Percentiles rank a stretch among this genome's conserved stretches.
Conservation (phyloP, 352 stramenopile species). For the Saprolegnia diclina region DNA sequence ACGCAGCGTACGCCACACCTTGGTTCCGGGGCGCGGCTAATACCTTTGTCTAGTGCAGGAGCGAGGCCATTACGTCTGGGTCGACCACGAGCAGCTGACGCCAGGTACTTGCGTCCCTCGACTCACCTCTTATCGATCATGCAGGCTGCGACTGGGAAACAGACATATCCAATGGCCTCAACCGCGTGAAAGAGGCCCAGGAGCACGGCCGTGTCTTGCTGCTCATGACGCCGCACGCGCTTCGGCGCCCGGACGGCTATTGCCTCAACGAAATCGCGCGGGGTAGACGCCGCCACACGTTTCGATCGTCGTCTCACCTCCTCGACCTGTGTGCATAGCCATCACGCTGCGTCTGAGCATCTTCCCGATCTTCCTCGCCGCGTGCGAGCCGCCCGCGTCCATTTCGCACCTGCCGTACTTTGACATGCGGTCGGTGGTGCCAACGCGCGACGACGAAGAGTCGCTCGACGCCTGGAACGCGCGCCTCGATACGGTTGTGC, state of each 20-base stretch:
- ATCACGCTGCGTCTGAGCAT: conserved; percentile 52
- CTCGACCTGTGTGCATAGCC: conserved; percentile 23
- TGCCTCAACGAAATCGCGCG: conserved; percentile 72
- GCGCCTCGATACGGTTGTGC: conserved; percentile 36
- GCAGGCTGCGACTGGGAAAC: conserved; percentile 52
- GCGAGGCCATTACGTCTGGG: conserved; percentile 58
- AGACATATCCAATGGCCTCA: conserved; percentile 53
- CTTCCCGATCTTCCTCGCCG: conserved; percentile 60
- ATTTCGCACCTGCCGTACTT: conserved; percentile 70
- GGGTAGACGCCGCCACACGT: background rate
- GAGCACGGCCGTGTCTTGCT: conserved; percentile 62
- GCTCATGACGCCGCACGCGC: conserved; percentile 67
- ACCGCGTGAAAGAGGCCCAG: conserved; percentile 59
- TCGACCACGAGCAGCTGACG: conserved; percentile 60
- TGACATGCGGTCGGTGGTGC: conserved; percentile 61
- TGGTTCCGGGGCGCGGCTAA: conserved; percentile 3
- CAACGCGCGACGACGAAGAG: conserved; percentile 26
- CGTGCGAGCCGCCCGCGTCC: conserved; percentile 51
- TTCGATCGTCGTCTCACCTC: too few species aligned
- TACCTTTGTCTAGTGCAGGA: conserved; percentile 40
- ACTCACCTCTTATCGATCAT: background rate
- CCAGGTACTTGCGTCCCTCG: conserved; percentile 33
- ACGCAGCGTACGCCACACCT: conserved; percentile 35
- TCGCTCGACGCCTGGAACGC: conserved; percentile 39
- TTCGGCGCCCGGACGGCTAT: conserved; percentile 61